Evolutionary conservation across 805 yeast species (phyloP), one percentile per base, ranked within the genome.

Genomic region (Candida ortonii): DNA sequence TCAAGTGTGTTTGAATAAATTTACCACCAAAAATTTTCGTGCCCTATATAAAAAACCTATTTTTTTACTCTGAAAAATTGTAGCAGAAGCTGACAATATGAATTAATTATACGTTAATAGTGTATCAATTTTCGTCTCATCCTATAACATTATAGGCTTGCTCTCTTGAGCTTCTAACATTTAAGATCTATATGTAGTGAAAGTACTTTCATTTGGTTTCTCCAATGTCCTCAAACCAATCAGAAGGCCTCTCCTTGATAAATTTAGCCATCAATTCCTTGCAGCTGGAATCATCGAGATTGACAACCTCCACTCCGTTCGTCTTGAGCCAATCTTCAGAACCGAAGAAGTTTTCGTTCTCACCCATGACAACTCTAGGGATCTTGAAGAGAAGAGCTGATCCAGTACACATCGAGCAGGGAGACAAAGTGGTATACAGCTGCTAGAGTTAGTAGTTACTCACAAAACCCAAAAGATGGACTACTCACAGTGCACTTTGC

Each of bases 321-420:
- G 70, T 53, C 42, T 59, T 55, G 50, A 90, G 68, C 57, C 78
- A 78, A 26, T 79, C 83, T 57, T 90, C 97, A 17, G 85, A 95
- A 9, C 97, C 96, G 21, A 70, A 47, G 49, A 84, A 90, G 19
- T 82, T 90, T 36, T 64, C 74, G 61, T 88, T 88, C 57, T 90
- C 98, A 19, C 96, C 96, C 59, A 88, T 51, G 0, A 90, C 97
- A 25, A 86, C 82, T 44, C 97, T 71, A 51, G 81, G 80, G 47
- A 90, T 73, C 25, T 95, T 96, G 63, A 88, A 90, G 70, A 90
- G 68, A 33, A 90, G 53, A 44, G 90, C 84, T 5, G 97, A 95
- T 14, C 97, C 97, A 4, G 93, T 76, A 59, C 97, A 90, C 97
- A 90, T 90, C 47, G 80, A 73, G 59, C 97, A 90, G 3, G 97